Conservation (phyloP, 2,329 filamentous ascomycete species). For the Cephalotrichum gorgonifer region DNA sequence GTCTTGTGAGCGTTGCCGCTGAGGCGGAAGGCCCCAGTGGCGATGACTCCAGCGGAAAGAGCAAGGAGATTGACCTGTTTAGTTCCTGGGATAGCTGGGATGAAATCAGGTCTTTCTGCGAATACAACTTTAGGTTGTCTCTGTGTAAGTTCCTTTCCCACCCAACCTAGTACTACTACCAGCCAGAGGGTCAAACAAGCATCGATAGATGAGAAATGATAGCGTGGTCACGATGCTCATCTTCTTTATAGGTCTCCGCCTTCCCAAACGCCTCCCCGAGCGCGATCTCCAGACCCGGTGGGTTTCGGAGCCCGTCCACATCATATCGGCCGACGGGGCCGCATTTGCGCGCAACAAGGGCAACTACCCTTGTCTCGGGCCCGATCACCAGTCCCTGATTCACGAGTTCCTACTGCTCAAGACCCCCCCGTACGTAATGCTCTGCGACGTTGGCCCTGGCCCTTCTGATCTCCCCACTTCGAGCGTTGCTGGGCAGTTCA, state of each 20-base stretch:
- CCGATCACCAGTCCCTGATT: constrained; percentile 50
- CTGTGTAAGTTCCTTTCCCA: constrained; percentile 55
- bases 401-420: constrained; percentile 55
- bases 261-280: constrained; percentile 49
- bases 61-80: constrained; percentile 55
- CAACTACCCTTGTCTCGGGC: constrained; percentile 52
- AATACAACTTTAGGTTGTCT: constrained; percentile 70
- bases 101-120: constrained; percentile 71
- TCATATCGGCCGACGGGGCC: constrained; percentile 42
- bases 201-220: neutral
- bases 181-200: neutral
- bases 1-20: neutral
- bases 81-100: constrained; percentile 93
- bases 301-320: constrained; percentile 59
- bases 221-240: too few species aligned
- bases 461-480: constrained; percentile 15
- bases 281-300: constrained; percentile 53
- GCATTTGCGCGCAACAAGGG: constrained; percentile 50
- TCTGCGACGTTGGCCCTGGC: constrained; percentile 50
- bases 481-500: neutral
- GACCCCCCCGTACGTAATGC: constrained; percentile 49
- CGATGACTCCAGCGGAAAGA: constrained; percentile 18
- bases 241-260: constrained; percentile 15
- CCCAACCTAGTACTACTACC: neutral
- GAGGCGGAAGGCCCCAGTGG: neutral